phyloP scores from a whole-genome alignment of 2,329 filamentous ascomycete species.

The Lachnellula cervina region DNA sequence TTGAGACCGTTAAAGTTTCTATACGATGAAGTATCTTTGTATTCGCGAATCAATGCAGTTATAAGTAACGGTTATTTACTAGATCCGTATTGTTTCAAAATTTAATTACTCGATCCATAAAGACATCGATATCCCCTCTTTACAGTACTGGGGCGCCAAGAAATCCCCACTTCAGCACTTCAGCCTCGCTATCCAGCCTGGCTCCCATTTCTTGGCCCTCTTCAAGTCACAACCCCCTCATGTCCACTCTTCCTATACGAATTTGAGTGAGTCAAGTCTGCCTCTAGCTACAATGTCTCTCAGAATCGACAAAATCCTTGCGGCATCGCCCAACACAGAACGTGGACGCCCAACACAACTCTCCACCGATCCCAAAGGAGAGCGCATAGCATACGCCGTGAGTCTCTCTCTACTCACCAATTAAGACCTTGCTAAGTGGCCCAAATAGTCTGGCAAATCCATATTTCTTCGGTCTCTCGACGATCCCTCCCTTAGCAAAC shows the following conservation, averaged over 20 bases:
- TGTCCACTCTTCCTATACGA: background rate
- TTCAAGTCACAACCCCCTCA: background rate
- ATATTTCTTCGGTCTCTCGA: conserved; percentile 95
- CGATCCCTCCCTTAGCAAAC: conserved; percentile 73
- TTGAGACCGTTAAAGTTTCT: background rate
- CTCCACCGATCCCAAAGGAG: conserved; percentile 81
- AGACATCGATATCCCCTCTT: background rate
- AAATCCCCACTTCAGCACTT: background rate
- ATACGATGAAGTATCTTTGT: background rate
- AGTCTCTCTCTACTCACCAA: conserved; percentile 31
- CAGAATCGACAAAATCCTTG: conserved; percentile 66
- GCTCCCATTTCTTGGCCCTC: background rate
- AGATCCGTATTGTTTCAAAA: no score
- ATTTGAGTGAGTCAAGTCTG: background rate
- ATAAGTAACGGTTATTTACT: no score
- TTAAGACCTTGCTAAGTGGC: conserved; percentile 8
- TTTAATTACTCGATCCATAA: no score
- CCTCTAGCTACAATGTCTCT: conserved; percentile 40
- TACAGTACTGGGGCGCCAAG: background rate
- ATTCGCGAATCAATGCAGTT: background rate
- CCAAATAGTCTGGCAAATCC: conserved; percentile 78
- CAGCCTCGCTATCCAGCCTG: conserved; percentile 13
- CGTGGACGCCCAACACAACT: conserved; percentile 87
- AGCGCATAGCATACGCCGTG: conserved; percentile 90
- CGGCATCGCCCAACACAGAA: conserved; percentile 75